Evolutionary conservation across 768 basidiomycete species (phyloP), one percentile per base, ranked within the genome.

Genomic region (Lenzites betulinus): DNA sequence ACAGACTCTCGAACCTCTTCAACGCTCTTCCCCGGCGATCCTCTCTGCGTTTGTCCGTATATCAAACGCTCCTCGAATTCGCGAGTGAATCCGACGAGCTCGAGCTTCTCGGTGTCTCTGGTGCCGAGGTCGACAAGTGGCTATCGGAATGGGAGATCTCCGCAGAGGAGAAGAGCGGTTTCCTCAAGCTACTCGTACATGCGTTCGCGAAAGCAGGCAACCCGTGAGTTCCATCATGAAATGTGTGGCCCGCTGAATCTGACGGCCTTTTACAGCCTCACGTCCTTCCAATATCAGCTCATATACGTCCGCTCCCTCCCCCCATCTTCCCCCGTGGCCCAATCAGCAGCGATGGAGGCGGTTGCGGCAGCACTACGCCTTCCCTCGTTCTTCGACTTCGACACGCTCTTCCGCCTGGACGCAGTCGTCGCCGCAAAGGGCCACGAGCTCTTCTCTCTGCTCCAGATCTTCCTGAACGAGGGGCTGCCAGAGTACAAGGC

Each of bases 1-100:
- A 9, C 64, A 93, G 92, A 68, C 75, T 93, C 11, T 87, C 92
- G 23, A 93, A 92, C 70, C 73, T 93, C 30, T 93, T 92, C 81
- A 93, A 94, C 67, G 81, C 87, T 12, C 74, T 86, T 13, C 88
- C 91, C 25, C 82, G 83, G 56, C 78, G 75, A 48, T 93, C 91
- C 3, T 71, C 84, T 16, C 75, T 89, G 57, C 86, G 92, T 5
- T 74, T 84, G 30, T 68, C 77, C 7, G 87, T 92, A 22, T 90
- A 87, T 66, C 79, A 75, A 20, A 75, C 83, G 9, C 81, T 93
- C 20, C 74, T 94, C 23, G 74, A 83, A 23, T 69, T 86, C 47
- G 87, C 90, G 7, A 76, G 76, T 25, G 71, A 77, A 22, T 85
- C 87, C 63, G 82, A 83, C 64, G 86, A 92, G 51, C 72, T 92